Evolutionary conservation across 768 basidiomycete species (phyloP).

Genomic region (Pluteus cervinus): DNA sequence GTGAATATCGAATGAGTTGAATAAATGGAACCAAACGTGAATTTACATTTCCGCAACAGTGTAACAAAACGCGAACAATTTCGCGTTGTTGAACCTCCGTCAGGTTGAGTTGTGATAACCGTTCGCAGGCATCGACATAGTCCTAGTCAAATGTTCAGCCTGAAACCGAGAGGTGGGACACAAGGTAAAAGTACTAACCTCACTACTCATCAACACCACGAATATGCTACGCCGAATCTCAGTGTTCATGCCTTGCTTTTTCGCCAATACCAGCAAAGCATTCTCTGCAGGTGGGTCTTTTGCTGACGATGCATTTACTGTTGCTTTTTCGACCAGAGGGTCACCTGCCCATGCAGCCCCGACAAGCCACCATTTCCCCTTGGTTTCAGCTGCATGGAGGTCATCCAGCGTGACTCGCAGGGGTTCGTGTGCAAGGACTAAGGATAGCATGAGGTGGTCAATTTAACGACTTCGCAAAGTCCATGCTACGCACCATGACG

Average conservation of each 20-base stretch:
- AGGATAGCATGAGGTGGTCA: background rate
- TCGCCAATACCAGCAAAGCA: slow-evolving; percentile 70
- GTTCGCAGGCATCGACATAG: slow-evolving; percentile 91
- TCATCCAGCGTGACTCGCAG: slow-evolving; percentile 84
- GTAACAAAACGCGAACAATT: slow-evolving; percentile 86
- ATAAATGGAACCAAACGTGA: background rate
- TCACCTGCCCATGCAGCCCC: slow-evolving; percentile 95
- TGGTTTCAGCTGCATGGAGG: slow-evolving; percentile 73
- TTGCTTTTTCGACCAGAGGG: slow-evolving; percentile 50
- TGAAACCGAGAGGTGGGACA: background rate
- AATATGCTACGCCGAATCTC: slow-evolving; percentile 91
- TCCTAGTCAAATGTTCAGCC: slow-evolving; percentile 47
- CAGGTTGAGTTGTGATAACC: slow-evolving; percentile 77
- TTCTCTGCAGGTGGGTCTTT: slow-evolving; percentile 23
- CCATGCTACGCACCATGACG: slow-evolving; percentile 48
- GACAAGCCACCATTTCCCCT: slow-evolving; percentile 98
- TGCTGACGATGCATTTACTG: slow-evolving; percentile 14
- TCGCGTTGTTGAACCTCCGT: slow-evolving; percentile 92
- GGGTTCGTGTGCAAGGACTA: slow-evolving; percentile 81
- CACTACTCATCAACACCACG: slow-evolving; percentile 91
- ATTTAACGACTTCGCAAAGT: background rate
- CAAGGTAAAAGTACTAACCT: slow-evolving; percentile 44
- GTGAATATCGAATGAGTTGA: slow-evolving; percentile 3
- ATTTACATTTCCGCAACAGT: slow-evolving; percentile 85
- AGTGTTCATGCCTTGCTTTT: slow-evolving; percentile 97